These are phyloP conservation scores for Exophiala bonariae DNA, from an alignment of 2,329 filamentous ascomycete genomes.

Conservation along the genomic window DNA sequence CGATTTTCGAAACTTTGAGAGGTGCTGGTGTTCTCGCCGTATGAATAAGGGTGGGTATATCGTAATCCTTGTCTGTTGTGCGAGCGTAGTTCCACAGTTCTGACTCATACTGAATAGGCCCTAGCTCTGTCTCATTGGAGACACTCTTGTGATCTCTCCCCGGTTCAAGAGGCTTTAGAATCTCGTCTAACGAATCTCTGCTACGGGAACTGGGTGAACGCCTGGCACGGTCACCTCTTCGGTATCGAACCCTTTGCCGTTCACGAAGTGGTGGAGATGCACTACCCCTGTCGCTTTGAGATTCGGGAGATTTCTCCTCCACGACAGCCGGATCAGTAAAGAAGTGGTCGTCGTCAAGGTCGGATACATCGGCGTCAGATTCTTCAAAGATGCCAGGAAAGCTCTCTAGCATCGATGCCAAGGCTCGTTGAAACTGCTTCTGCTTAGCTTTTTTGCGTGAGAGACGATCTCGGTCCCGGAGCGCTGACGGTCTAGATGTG, in stretches of 20 bases:
- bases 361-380: constrained; percentile 3
- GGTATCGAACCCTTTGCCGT: no score
- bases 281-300: no score
- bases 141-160: no score
- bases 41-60: background rate
- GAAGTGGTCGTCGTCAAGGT: background rate
- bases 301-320: no score
- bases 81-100: background rate
- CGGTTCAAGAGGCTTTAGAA: no score
- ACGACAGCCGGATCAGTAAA: no score
- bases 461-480: background rate
- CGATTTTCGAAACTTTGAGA: background rate
- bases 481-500: no score
- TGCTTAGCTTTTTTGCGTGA: background rate
- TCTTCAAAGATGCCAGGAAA: constrained; percentile 1
- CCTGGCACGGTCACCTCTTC: no score
- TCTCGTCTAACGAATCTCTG: background rate
- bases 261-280: no score
- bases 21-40: background rate
- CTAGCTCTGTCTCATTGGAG: background rate
- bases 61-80: background rate
- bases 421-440: background rate
- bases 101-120: background rate
- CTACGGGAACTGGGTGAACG: no score
- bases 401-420: constrained; percentile 2